A percentile compares a stretch with the other conserved stretches of the same genome.
These are phyloP conservation scores for Tilletia setariae DNA, from an alignment of 1,284 basidiomycete species.

Conservation along the genomic window DNA sequence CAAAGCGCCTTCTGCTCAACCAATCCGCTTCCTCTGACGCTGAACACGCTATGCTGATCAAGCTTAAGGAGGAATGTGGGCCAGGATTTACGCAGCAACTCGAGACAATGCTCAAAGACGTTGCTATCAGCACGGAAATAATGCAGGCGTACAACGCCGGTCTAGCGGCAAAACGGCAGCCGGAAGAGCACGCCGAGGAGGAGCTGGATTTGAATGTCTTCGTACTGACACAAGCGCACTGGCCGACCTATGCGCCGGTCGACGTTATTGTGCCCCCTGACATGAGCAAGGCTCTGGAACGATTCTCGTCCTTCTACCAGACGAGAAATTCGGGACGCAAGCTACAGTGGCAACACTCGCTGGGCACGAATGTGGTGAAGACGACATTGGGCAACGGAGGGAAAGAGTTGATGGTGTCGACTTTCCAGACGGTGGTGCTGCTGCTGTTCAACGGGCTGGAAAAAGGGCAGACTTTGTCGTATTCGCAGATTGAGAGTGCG, in stretches of 20 bases:
- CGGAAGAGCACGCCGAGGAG: conserved; percentile 50
- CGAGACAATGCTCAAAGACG: conserved; percentile 84
- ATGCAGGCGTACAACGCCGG: conserved; percentile 59
- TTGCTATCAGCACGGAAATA: conserved; percentile 69
- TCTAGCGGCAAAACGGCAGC: conserved; percentile 9
- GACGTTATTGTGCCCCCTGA: conserved; percentile 32
- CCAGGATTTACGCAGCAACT: conserved; percentile 77
- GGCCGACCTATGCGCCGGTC: conserved; percentile 57
- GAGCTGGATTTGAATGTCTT: conserved; percentile 59
- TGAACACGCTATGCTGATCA: conserved; percentile 81
- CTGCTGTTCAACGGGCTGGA: conserved; percentile 75
- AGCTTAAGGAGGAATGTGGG: conserved; percentile 86
- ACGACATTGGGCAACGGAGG: conserved; percentile 59
- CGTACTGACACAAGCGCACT: conserved; percentile 62
- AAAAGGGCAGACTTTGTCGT: conserved; percentile 61
- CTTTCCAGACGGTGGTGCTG: conserved; percentile 82
- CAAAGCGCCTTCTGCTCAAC: conserved; percentile 80
- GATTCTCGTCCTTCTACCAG: conserved; percentile 46
- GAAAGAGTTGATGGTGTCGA: conserved; percentile 85
- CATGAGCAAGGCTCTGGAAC: conserved; percentile 24
- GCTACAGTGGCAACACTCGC: conserved; percentile 50
- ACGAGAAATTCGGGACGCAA: conserved; percentile 44
- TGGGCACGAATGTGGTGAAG: conserved; percentile 43
- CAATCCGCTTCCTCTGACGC: conserved; percentile 87
- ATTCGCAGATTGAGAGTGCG: conserved; percentile 61